Base-by-base conservation (phyloP, 148 eudicot genomes). In the Vaccinium macrocarpon region DNA sequence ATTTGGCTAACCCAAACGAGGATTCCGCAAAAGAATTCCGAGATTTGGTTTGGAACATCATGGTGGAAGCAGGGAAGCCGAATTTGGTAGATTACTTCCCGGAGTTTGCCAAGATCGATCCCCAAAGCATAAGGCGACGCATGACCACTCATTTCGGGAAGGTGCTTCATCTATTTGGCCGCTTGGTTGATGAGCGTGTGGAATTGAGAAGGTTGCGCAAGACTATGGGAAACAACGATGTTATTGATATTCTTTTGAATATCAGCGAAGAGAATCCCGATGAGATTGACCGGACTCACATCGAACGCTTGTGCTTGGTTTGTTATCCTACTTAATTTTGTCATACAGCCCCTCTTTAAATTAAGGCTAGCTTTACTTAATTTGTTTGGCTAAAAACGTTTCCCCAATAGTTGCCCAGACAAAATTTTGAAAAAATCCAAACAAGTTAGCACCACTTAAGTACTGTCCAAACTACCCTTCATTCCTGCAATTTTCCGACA, bases 71-170 rank as follows among this genome's bases (percentile, higher is more conserved):
- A 5, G 86, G 78, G 15, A 84, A 52, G 42, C 75, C 87, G 15
- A 75, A 85, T 35, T 29, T 81, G 74, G 84, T 66, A 6, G 87
- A 85, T 81, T 85, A 57, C 53, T 87, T 83, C 13, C 88, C 86
- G 0, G 23, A 29, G 6, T 77, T 87, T 1, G 83, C 83, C 15
- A 81, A 27, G 35, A 35, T 84, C 4, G 88, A 87, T 64, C 88
- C 86, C 1, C 88, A 87, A 32, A 81, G 86, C 0, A 73, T 80
- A 48, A 78, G 80, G 81, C 76, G 84, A 0, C 55, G 84, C n/a
- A 59, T 78, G 49, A 66, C 55, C 0, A 49, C 1, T 38, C 84
- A 72, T 35, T 81, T 80, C 3, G 49, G 51, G 13, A 84, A 87
- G 86, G 21, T 81, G 46, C 29, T 84, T 8, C 32, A 75, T 0